A percentile compares a stretch with the other conserved stretches of the same genome.
phyloP scores from a whole-genome alignment of 176 grass and related monocot genomes.

The Pharus latifolius region DNA sequence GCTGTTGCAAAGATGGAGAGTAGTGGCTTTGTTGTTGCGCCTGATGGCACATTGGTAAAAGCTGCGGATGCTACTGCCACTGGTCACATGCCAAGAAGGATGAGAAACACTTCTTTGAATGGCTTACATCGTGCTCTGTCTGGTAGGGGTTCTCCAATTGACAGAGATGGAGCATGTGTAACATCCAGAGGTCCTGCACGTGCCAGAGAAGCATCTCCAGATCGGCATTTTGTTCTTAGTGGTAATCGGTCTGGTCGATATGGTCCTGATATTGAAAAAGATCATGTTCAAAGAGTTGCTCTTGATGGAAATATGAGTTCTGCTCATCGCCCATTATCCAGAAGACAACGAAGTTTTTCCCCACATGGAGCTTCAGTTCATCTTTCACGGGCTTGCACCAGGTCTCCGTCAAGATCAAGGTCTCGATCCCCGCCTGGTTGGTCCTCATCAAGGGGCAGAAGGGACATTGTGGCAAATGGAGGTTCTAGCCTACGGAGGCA shows the following conservation, averaged over 20 bases:
- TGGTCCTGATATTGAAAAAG: constrained; percentile 40
- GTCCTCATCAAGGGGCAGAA: constrained; percentile 51
- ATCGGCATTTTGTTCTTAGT: constrained; percentile 36
- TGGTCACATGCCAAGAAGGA: constrained; percentile 20
- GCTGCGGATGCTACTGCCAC: constrained; percentile 28
- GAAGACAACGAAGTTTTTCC: constrained; percentile 43
- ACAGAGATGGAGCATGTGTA: constrained; percentile 24
- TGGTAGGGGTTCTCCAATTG: constrained; percentile 33
- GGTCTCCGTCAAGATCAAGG: constrained; percentile 76
- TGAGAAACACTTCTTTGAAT: constrained; percentile 36
- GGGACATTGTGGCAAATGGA: constrained; percentile 33
- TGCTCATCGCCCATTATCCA: constrained; percentile 30
- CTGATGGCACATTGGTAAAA: constrained; percentile 92
- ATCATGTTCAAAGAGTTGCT: constrained; percentile 19
- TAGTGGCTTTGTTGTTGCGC: constrained; percentile 93
- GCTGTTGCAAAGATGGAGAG: constrained; percentile 89
- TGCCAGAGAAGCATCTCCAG: constrained; percentile 46
- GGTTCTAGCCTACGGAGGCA: constrained; percentile 32
- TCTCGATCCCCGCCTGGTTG: constrained; percentile 71
- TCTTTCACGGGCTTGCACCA: constrained; percentile 45
- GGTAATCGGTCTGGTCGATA: constrained; percentile 37
- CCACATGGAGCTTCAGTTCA: constrained; percentile 32
- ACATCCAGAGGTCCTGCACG: constrained; percentile 31
- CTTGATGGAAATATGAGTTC: constrained; percentile 34
- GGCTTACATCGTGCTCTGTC: constrained; percentile 25